Conservation (phyloP, 2,329 filamentous ascomycete species). For the Tympanopsis confertula region DNA sequence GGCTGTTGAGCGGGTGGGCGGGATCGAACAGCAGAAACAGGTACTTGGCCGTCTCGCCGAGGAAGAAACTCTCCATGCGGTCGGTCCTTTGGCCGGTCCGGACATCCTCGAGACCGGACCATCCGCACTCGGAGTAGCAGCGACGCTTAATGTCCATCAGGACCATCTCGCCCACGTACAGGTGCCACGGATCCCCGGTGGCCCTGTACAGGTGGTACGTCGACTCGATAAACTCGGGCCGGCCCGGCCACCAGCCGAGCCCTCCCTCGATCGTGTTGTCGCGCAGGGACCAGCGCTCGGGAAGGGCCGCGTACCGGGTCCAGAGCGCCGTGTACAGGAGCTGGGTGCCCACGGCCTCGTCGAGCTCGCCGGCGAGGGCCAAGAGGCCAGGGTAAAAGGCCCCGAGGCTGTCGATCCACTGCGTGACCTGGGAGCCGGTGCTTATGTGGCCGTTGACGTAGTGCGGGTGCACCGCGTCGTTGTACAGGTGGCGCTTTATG, state of each 20-base stretch:
- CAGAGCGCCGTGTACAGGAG: constrained; percentile 85
- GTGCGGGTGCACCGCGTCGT: constrained; percentile 69
- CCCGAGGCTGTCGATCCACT: constrained; percentile 92
- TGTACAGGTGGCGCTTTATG: constrained; percentile 85
- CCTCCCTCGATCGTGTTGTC: constrained; percentile 76
- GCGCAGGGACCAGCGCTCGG: constrained; percentile 83
- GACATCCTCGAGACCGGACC: constrained; percentile 80
- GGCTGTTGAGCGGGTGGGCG: constrained; percentile 72
- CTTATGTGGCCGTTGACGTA: constrained; percentile 82
- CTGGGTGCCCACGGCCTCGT: constrained; percentile 83
- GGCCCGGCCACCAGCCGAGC: constrained; percentile 86
- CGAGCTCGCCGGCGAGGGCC: constrained; percentile 73
- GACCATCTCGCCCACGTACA: constrained; percentile 92
- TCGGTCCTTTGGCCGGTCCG: constrained; percentile 76
- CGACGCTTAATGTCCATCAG: constrained; percentile 75
- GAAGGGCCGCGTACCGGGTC: constrained; percentile 83
- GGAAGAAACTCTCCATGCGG: constrained; percentile 97
- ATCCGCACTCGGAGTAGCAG: constrained; percentile 85
- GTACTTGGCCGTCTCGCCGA: constrained; percentile 94
- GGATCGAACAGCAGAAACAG: constrained; percentile 83
- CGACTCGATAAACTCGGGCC: constrained; percentile 93
- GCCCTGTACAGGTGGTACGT: constrained; percentile 93
- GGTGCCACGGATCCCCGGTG: constrained; percentile 88
- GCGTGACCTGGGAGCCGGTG: constrained; percentile 77
- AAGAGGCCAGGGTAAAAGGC: constrained; percentile 90